These are phyloP conservation scores for Mycena epipterygia DNA, from an alignment of 768 basidiomycete genomes.

Conservation along the genomic window DNA sequence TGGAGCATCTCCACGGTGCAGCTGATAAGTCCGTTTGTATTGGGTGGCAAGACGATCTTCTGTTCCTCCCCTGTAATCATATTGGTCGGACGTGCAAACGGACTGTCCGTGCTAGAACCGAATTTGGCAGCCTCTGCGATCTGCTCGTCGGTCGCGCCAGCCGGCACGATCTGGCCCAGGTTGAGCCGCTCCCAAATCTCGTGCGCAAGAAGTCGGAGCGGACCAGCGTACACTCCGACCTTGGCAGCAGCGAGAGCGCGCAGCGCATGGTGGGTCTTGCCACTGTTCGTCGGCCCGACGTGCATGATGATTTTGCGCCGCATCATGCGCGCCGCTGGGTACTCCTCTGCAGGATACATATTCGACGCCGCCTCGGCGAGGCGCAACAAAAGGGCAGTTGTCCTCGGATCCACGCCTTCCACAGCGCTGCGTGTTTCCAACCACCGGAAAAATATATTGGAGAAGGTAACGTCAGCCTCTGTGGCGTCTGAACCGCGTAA, in stretches of 20 bases:
- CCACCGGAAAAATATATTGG: slow-evolving; percentile 30
- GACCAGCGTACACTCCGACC: slow-evolving; percentile 90
- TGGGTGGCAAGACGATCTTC: slow-evolving; percentile 66
- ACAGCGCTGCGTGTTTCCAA: neutral
- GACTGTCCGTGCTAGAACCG: slow-evolving; percentile 51
- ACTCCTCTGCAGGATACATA: slow-evolving; percentile 64
- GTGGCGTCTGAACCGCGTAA: neutral
- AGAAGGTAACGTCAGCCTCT: slow-evolving; percentile 30
- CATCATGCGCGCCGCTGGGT: slow-evolving; percentile 65
- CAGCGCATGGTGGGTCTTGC: slow-evolving; percentile 95
- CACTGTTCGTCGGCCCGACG: slow-evolving; percentile 97
- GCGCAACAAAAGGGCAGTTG: slow-evolving; percentile 38
- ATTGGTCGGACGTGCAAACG: slow-evolving; percentile 79
- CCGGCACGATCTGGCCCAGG: slow-evolving; percentile 86
- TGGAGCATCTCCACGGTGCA: slow-evolving; percentile 96
- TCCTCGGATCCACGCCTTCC: slow-evolving; percentile 3
- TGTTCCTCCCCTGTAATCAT: slow-evolving; percentile 94
- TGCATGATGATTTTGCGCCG: slow-evolving; percentile 91
- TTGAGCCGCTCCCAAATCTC: slow-evolving; percentile 96
- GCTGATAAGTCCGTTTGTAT: slow-evolving; percentile 69
- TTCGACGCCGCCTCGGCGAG: slow-evolving; percentile 54
- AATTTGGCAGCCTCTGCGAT: slow-evolving; percentile 47
- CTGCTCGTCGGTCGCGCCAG: slow-evolving; percentile 64
- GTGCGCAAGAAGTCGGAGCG: slow-evolving; percentile 92
- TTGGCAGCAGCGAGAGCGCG: slow-evolving; percentile 85